A percentile compares a stretch with the other conserved stretches of the same genome.
Evolutionary conservation across 2,329 filamentous ascomycete genomes (phyloP).

Genomic region (Alternaria novae-zelandiae): DNA sequence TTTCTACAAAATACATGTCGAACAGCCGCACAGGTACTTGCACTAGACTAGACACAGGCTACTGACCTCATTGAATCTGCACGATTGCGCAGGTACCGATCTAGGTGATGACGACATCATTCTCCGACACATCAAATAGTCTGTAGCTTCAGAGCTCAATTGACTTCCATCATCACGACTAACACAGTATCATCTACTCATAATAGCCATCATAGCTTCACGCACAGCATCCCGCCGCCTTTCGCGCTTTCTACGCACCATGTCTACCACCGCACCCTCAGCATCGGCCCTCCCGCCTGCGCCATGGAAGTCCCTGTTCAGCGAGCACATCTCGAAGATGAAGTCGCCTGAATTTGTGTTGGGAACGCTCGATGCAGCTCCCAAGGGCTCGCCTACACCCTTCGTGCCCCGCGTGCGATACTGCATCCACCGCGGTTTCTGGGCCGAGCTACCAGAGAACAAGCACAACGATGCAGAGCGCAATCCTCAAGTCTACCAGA

Average conservation of each 20-base stretch:
- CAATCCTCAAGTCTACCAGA: constrained; percentile 75
- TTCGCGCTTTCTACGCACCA: constrained; percentile 50
- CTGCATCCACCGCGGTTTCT: constrained; percentile 87
- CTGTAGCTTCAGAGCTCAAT: background rate
- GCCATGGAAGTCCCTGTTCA: constrained; percentile 61
- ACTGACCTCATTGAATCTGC: constrained; percentile 16
- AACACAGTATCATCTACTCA: background rate
- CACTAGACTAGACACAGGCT: background rate
- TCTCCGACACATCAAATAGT: constrained; percentile 8
- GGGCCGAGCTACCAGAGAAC: constrained; percentile 74
- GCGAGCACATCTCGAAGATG: constrained; percentile 57
- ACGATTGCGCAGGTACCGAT: constrained; percentile 9
- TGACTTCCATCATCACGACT: background rate
- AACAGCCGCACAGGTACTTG: background rate
- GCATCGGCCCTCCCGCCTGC: constrained; percentile 50
- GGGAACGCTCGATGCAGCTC: constrained; percentile 55
- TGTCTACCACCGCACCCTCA: constrained; percentile 54
- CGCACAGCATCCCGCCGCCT: constrained; percentile 45
- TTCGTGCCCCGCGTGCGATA: constrained; percentile 69
- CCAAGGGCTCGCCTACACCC: constrained; percentile 49
- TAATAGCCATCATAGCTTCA: constrained; percentile 50
- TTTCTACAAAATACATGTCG: background rate
- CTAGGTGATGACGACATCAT: constrained; percentile 30
- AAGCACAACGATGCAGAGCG: constrained; percentile 73
- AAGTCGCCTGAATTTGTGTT: constrained; percentile 59